Evolutionary conservation across 306 rosid species (phyloP).

Genomic region (Pachyrhizus erosus): DNA sequence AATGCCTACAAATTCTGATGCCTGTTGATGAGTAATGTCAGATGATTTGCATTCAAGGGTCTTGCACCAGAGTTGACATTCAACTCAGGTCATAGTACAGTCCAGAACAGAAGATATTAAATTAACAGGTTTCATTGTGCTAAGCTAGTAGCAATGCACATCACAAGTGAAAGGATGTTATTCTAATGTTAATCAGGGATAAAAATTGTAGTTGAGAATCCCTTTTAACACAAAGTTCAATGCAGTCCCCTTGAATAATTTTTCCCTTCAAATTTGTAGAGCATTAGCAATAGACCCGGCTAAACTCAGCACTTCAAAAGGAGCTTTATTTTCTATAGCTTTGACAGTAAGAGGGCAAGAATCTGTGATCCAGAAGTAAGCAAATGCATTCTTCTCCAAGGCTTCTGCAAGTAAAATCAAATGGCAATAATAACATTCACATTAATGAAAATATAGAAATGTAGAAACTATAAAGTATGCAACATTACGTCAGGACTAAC

Average conservation of each 20-base stretch:
- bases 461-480: not conserved
- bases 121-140: conserved; percentile 21
- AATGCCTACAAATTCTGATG: conserved; percentile 15
- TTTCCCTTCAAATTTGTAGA: conserved; percentile 66
- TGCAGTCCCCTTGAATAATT: not conserved
- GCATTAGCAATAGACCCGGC: conserved; percentile 92
- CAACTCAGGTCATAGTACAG: conserved; percentile 17
- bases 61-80: conserved; percentile 6
- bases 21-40: not conserved
- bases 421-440: conserved; percentile 24
- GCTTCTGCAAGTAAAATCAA: conserved; percentile 48
- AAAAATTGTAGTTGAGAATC: conserved; percentile 8
- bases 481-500: conserved; percentile 49
- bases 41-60: conserved; percentile 2
- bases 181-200: not conserved
- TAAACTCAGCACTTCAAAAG: conserved; percentile 87
- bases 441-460: not conserved
- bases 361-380: conserved; percentile 97
- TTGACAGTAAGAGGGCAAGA: conserved; percentile 89
- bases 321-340: conserved; percentile 74
- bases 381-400: conserved; percentile 62
- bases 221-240: conserved; percentile 34
- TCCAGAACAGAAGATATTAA: not conserved
- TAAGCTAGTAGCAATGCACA: conserved; percentile 19
- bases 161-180: conserved; percentile 19